Conservation (phyloP, 202 grass and related monocot genomes). For the Digitaria exilis region DNA sequence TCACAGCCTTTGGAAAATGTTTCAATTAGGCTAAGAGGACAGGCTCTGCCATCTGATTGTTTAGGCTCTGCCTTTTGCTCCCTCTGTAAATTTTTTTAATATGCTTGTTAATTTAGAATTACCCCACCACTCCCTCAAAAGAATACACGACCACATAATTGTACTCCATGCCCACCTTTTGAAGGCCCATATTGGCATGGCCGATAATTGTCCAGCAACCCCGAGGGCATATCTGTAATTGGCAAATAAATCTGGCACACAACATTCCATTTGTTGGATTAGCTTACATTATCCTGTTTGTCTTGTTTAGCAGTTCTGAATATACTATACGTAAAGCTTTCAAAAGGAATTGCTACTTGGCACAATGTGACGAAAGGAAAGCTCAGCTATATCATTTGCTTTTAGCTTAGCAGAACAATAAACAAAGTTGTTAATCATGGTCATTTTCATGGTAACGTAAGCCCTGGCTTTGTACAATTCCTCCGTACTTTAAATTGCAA, state of each 20-base stretch:
- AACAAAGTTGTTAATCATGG: neutral
- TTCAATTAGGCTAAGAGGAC: conserved; percentile 36
- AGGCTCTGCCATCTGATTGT: conserved; percentile 49
- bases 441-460: neutral
- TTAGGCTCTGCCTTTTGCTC: conserved; percentile 36
- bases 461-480: neutral
- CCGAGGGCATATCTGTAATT: conserved; percentile 28
- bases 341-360: conserved; percentile 17
- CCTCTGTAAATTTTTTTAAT: conserved; percentile 1
- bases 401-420: neutral
- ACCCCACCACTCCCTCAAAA: conserved; percentile 70
- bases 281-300: conserved; percentile 33
- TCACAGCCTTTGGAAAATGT: conserved; percentile 28
- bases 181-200: conserved; percentile 40
- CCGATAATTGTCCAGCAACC: conserved; percentile 18
- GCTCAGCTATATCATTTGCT: neutral
- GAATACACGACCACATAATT: conserved; percentile 63
- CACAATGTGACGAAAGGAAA: conserved; percentile 27
- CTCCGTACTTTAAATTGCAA: too few species aligned
- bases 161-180: conserved; percentile 58
- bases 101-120: conserved; percentile 45
- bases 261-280: conserved; percentile 46
- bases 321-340: conserved; percentile 28
- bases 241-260: neutral
- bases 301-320: conserved; percentile 29